Evolutionary conservation across 1,139 yeast genomes (phyloP).

Genomic region (Diutina rugosa): DNA sequence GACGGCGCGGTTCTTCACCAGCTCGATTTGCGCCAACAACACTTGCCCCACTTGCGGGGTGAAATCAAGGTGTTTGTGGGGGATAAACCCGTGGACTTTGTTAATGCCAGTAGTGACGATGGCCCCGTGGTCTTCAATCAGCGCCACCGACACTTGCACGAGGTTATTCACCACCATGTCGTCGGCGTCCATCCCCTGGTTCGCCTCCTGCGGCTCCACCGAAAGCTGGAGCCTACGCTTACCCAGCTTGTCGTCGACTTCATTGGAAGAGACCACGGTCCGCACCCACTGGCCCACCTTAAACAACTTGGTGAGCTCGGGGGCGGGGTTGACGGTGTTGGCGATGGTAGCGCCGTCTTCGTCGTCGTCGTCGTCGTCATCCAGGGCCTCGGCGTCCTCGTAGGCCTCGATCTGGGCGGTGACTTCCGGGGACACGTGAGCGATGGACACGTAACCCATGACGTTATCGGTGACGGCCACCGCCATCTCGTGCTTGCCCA

Average conservation of each 20-base stretch:
- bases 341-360: slow-evolving; percentile 20
- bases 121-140: slow-evolving; percentile 87
- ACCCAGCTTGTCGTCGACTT: slow-evolving; percentile 5
- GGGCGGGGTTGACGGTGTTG: slow-evolving; percentile 9
- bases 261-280: slow-evolving; percentile 43
- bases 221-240: slow-evolving; percentile 58
- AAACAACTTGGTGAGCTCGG: slow-evolving; percentile 52
- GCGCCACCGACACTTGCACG: slow-evolving; percentile 64
- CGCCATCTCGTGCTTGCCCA: slow-evolving; percentile 51
- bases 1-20: slow-evolving; percentile 6
- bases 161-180: slow-evolving; percentile 52
- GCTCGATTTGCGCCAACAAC: not conserved
- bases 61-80: slow-evolving; percentile 46
- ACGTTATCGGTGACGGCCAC: slow-evolving; percentile 75
- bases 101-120: slow-evolving; percentile 58
- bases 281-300: slow-evolving; percentile 76
- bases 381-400: slow-evolving; percentile 12
- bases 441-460: slow-evolving; percentile 68
- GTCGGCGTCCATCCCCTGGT: slow-evolving; percentile 45
- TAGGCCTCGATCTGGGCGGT: slow-evolving; percentile 42
- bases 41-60: slow-evolving; percentile 3
- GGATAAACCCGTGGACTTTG: slow-evolving; percentile 54
- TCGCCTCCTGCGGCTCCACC: slow-evolving; percentile 65
- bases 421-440: slow-evolving; percentile 57
- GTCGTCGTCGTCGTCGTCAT: slow-evolving; percentile 25